These are phyloP conservation scores for Skeletonema grethae DNA, from an alignment of 108 stramenopile species.

Conservation along the genomic window DNA sequence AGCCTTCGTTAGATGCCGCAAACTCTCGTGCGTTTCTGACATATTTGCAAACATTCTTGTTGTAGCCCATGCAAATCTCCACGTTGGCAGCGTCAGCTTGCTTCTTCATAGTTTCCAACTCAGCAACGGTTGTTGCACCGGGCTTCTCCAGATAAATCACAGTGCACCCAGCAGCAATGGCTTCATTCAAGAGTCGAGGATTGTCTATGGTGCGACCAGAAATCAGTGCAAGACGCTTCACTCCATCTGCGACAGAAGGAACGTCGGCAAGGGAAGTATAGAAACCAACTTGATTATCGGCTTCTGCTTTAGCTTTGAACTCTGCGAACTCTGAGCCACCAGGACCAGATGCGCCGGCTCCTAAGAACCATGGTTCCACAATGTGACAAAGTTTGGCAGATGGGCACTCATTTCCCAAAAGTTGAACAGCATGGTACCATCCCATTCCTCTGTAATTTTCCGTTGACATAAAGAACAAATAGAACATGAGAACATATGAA, in stretches of 20 bases:
- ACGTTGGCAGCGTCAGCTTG: constrained; percentile 74
- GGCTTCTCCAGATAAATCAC: constrained; percentile 92
- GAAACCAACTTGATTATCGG: constrained; percentile 71
- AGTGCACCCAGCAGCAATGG: constrained; percentile 67
- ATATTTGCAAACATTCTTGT: constrained; percentile 95
- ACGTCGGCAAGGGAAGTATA: constrained; percentile 70
- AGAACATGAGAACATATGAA: neutral
- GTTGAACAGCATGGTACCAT: constrained; percentile 91
- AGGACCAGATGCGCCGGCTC: constrained; percentile 74
- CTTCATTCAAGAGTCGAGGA: constrained; percentile 76
- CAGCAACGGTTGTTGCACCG: constrained; percentile 86
- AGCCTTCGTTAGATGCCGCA: constrained; percentile 55
- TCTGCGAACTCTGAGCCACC: constrained; percentile 84
- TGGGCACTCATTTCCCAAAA: constrained; percentile 80
- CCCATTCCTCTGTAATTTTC: constrained; percentile 58
- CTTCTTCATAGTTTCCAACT: constrained; percentile 80
- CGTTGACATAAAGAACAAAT: neutral
- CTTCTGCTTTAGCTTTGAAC: constrained; percentile 61
- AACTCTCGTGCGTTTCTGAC: constrained; percentile 80
- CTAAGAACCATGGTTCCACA: constrained; percentile 93
- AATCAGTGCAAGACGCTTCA: constrained; percentile 81
- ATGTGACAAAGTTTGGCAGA: constrained; percentile 80
- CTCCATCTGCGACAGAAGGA: constrained; percentile 69
- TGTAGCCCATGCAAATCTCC: constrained; percentile 91
- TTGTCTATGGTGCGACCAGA: constrained; percentile 91